Evolutionary conservation across 768 basidiomycete genomes (phyloP).

Genomic region (Psilocybe sp.): DNA sequence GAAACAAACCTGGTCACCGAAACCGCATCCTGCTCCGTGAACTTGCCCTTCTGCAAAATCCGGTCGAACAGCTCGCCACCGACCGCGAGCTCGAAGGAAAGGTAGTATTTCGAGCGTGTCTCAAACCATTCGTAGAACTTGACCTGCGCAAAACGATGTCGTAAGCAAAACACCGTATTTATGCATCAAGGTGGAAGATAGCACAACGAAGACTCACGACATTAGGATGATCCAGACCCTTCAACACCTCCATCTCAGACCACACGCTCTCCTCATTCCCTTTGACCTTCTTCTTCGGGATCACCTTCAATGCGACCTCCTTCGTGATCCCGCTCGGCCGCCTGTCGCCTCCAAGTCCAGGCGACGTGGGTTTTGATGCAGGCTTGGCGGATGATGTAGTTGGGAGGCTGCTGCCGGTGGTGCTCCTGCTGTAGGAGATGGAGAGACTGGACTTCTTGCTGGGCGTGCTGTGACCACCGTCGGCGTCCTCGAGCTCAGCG

Average conservation of each 20-base stretch:
- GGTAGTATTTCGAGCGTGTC: constrained; percentile 88
- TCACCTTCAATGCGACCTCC: constrained; percentile 86
- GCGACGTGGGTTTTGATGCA: constrained; percentile 19
- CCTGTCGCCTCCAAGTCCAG: constrained; percentile 15
- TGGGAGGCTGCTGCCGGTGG: too few relatives aligned
- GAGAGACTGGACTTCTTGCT: constrained; percentile 14
- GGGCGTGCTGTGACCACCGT: constrained; percentile 11
- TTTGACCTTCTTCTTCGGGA: constrained; percentile 94
- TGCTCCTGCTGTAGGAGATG: too few relatives aligned
- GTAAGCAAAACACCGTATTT: background rate
- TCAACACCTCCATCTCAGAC: constrained; percentile 91
- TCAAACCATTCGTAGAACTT: constrained; percentile 98
- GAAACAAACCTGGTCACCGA: constrained; percentile 62
- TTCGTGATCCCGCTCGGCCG: constrained; percentile 43
- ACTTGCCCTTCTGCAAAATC: constrained; percentile 81
- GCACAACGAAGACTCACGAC: constrained; percentile 53
- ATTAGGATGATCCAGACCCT: constrained; percentile 87
- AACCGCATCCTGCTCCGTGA: constrained; percentile 91
- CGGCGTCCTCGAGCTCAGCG: constrained; percentile 26
- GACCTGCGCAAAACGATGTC: constrained; percentile 57
- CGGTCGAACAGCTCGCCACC: constrained; percentile 96
- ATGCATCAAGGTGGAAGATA: background rate
- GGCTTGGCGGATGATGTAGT: too few relatives aligned
- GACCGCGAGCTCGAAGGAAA: constrained; percentile 90
- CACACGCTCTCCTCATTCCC: constrained; percentile 87